Conservation (phyloP, 2,329 filamentous ascomycete genomes). For the Pseudogymnoascus sp. region DNA sequence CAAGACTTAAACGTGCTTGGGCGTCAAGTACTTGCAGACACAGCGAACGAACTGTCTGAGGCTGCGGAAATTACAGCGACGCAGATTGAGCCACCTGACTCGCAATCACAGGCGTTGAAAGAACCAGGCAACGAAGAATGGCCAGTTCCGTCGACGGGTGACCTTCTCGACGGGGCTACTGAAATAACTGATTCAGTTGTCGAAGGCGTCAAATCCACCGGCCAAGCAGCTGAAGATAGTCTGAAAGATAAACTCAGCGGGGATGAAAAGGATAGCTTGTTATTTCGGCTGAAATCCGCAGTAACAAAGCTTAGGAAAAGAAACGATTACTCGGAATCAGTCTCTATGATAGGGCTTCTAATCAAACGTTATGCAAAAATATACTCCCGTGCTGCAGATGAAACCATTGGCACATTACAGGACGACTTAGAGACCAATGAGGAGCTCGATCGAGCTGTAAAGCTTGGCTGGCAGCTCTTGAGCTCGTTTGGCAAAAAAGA, state of each 20-base stretch:
- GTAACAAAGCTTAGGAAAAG: slow-evolving; percentile 68
- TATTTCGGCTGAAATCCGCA: slow-evolving; percentile 69
- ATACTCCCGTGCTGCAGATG: slow-evolving; percentile 67
- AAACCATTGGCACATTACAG: slow-evolving; percentile 58
- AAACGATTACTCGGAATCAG: slow-evolving; percentile 78
- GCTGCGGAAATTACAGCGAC: slow-evolving; percentile 70
- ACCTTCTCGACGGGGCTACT: slow-evolving; percentile 52
- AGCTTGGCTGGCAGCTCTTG: slow-evolving; percentile 74
- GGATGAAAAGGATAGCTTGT: slow-evolving; percentile 64
- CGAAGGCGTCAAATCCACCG: slow-evolving; percentile 41
- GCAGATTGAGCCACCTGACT: slow-evolving; percentile 60
- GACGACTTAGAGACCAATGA: slow-evolving; percentile 67
- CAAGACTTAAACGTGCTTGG: slow-evolving; percentile 72
- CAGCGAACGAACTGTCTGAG: slow-evolving; percentile 69
- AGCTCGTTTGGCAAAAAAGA: slow-evolving; percentile 69
- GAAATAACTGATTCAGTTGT: slow-evolving; percentile 40
- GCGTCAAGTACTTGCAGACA: slow-evolving; percentile 79
- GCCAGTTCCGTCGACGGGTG: slow-evolving; percentile 48
- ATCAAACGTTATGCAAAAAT: slow-evolving; percentile 70
- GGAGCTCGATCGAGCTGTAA: slow-evolving; percentile 66
- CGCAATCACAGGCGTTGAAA: slow-evolving; percentile 50
- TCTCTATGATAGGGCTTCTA: slow-evolving; percentile 68
- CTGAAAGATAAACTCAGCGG: slow-evolving; percentile 66
- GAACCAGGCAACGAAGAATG: slow-evolving; percentile 43
- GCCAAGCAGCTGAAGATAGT: slow-evolving; percentile 58